phyloP scores from a whole-genome alignment of 1,284 basidiomycete species.

The Cryptococcus floricola region DNA sequence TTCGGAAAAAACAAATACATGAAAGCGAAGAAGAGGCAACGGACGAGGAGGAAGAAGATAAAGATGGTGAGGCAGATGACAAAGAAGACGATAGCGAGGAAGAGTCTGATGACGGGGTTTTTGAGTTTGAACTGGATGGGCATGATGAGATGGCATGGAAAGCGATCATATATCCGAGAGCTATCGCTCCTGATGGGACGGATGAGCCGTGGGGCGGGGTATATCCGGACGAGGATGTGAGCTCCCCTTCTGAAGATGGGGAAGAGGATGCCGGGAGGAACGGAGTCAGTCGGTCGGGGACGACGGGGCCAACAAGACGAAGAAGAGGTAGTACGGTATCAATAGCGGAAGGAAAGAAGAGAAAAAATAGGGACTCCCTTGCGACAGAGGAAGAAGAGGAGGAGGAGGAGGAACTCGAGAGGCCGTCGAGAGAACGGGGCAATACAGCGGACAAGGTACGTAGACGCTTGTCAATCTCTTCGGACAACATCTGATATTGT shows the following conservation, averaged over 20 bases:
- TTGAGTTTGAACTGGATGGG: background rate
- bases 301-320: background rate
- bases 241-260: background rate
- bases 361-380: too few relatives aligned
- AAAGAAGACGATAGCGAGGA: background rate
- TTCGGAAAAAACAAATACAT: background rate
- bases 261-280: background rate
- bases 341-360: background rate
- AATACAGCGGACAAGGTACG: background rate
- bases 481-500: too few relatives aligned
- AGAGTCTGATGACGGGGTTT: background rate
- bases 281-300: background rate
- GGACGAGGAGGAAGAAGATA: constrained; percentile 1
- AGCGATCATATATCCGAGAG: constrained; percentile 14
- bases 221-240: background rate
- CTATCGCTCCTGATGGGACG: constrained; percentile 4
- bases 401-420: background rate
- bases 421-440: background rate
- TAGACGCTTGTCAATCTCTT: too few relatives aligned
- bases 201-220: constrained; percentile 11
- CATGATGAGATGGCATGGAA: constrained; percentile 7
- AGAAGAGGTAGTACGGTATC: background rate
- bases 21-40: background rate
- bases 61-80: constrained; percentile 8
- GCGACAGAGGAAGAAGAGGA: background rate